Conservation (phyloP, 225 moss, liverwort and hornwort genomes). For the Polytrichum formosum region DNA sequence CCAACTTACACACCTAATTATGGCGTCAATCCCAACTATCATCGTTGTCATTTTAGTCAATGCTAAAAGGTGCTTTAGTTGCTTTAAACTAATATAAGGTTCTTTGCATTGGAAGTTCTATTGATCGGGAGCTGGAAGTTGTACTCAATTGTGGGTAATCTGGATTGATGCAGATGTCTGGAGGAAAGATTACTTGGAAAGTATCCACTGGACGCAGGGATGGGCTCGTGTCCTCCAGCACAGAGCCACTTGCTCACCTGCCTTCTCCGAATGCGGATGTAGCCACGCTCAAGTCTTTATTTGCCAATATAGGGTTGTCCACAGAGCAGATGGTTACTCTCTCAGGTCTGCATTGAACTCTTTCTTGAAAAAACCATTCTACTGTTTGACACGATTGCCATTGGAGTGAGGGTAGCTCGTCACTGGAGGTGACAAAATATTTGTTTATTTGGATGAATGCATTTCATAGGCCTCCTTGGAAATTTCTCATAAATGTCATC, state of each 20-base stretch:
- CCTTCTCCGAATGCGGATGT: conserved; percentile 6
- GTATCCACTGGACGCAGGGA: conserved; percentile 12
- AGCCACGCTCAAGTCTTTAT: conserved; percentile 3
- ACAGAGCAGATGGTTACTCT: conserved; percentile 16
- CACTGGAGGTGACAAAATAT: too few relatives aligned
- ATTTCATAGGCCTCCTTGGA: too few relatives aligned
- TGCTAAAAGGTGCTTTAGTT: too few relatives aligned
- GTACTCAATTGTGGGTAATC: neutral
- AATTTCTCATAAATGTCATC: too few relatives aligned
- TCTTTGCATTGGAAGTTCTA: neutral
- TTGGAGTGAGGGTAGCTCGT: too few relatives aligned
- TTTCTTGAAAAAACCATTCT: too few relatives aligned
- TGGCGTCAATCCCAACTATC: too few relatives aligned
- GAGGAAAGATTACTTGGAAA: conserved; percentile 6
- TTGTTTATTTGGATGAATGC: too few relatives aligned
- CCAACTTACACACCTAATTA: too few relatives aligned
- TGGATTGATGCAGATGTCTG: conserved; percentile 7
- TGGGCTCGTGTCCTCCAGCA: conserved; percentile 6
- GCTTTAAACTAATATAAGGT: too few relatives aligned
- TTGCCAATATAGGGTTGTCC: conserved; percentile 5
- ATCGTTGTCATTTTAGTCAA: too few relatives aligned
- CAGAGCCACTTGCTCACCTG: neutral
- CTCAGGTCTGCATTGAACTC: conserved; percentile 9
- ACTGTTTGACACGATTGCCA: too few relatives aligned
- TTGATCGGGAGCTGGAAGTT: neutral